Evolutionary conservation across 2,329 filamentous ascomycete species (phyloP), one percentile per base, ranked within the genome.

Genomic region (Fusarium napiforme): DNA sequence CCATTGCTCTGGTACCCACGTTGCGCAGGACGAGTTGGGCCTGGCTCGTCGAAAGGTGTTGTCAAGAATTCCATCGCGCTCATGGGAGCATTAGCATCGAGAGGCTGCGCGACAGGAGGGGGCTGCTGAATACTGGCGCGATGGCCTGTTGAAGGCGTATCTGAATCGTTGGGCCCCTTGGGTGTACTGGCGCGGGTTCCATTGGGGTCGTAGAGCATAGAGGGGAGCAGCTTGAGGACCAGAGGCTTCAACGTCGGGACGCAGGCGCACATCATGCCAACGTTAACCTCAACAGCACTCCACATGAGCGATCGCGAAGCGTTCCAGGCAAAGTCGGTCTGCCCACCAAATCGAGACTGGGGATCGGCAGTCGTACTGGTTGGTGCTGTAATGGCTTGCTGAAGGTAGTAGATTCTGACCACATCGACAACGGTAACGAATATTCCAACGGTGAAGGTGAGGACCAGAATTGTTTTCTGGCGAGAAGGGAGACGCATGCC

Each of bases 231-330:
- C 67, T 86, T 86, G 73, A 93, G 89, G 62, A 96, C 91, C 11
- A 98, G 85, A 3, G 96, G 95, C 80, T 98, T 98, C 70, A 98
- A 84, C 1, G 93, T 96, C 14, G 96, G 96, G n/a, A 98, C 93
- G 77, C 95, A 97, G 46, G 93, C 95, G 79, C 94, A 97, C 72
- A 95, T 92, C 75, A 98, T 95, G 23, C 94, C 95, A 3, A 97
- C 86, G 74, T 97, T 96, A 78, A 97, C 94, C 81, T 98, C 95
- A 60, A 98, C 91, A 18, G 92, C 93, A 21, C 93, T 96, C 96
- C 95, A 98, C 93, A 97, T 96, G 79, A 97, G 92, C 0, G 94
- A 93, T 9, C 95, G 84, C 2, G 93, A 94, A 2, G 93, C 93
- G 78, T 96, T 95, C 91, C 90, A 93, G 61, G 87, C 83, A 76